These are phyloP conservation scores for Stylosanthes scabra DNA, from an alignment of 331 rosid genomes.

Conservation along the genomic window DNA sequence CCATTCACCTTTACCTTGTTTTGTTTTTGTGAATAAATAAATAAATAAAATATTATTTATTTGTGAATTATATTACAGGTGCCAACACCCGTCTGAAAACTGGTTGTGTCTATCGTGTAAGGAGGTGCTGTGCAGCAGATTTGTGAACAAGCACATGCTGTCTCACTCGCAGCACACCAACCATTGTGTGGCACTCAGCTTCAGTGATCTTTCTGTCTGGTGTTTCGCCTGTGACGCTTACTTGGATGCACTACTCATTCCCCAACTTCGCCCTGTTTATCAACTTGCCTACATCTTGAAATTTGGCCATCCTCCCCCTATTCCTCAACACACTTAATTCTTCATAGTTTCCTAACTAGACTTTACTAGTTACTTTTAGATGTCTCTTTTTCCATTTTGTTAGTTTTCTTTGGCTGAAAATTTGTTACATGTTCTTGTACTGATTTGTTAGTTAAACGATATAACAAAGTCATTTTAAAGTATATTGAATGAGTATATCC, in stretches of 20 bases:
- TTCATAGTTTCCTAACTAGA: no score
- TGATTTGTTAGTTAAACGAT: no score
- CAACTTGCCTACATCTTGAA: slow-evolving; percentile 69
- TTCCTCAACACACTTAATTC: slow-evolving; percentile 13
- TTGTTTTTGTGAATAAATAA: neutral
- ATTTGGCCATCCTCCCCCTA: slow-evolving; percentile 69
- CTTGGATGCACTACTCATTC: slow-evolving; percentile 77
- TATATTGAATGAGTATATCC: no score
- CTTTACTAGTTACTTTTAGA: no score
- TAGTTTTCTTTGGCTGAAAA: no score
- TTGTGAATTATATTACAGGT: slow-evolving; percentile 40
- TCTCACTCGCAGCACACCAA: slow-evolving; percentile 52
- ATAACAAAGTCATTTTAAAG: no score
- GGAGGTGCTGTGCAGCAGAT: slow-evolving; percentile 80
- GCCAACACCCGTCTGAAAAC: slow-evolving; percentile 79
- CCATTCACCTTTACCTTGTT: neutral
- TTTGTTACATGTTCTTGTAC: no score
- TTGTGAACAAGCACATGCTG: slow-evolving; percentile 90
- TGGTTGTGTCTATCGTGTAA: slow-evolving; percentile 84
- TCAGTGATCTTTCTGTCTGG: slow-evolving; percentile 90
- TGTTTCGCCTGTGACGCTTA: slow-evolving; percentile 90
- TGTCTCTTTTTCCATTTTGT: no score
- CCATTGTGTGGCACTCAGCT: slow-evolving; percentile 76
- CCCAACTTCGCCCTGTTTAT: slow-evolving; percentile 63
- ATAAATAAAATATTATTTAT: no score